These are phyloP conservation scores for Penicillium sp. DNA, from an alignment of 2,329 filamentous ascomycete genomes.

Conservation along the genomic window DNA sequence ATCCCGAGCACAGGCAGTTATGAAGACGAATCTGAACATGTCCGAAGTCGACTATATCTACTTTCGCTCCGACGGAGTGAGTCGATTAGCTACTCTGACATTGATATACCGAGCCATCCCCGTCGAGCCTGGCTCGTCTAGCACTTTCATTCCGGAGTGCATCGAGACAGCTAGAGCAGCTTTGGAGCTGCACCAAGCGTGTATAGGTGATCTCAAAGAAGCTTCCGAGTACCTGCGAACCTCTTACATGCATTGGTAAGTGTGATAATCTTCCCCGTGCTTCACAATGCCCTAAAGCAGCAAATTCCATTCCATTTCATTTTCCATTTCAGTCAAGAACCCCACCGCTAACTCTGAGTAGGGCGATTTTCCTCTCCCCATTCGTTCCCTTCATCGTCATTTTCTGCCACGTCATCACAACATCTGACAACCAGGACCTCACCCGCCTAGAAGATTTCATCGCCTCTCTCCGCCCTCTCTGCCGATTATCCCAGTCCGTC, in stretches of 20 bases:
- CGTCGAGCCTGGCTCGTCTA: constrained; percentile 21
- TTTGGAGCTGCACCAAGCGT: constrained; percentile 36
- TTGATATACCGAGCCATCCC: constrained; percentile 46
- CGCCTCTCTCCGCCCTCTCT: constrained; percentile 55
- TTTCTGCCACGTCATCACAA: constrained; percentile 55
- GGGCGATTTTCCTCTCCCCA: constrained; percentile 46
- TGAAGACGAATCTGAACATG: constrained; percentile 12
- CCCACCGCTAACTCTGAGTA: constrained; percentile 11
- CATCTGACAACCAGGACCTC: constrained; percentile 56
- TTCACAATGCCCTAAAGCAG: background rate
- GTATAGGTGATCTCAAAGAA: constrained; percentile 29
- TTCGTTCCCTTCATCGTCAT: constrained; percentile 54
- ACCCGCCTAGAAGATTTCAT: constrained; percentile 59
- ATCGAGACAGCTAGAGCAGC: constrained; percentile 40
- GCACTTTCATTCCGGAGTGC: constrained; percentile 40
- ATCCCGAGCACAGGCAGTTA: constrained; percentile 10
- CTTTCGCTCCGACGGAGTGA: constrained; percentile 38
- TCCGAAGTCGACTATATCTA: constrained; percentile 31
- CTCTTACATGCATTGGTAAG: constrained; percentile 41
- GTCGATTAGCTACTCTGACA: constrained; percentile 39
- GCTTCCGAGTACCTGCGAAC: constrained; percentile 29
- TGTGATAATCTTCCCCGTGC: background rate
- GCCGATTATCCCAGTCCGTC: constrained; percentile 58
- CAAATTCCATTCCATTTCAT: background rate
- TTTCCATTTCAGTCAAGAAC: background rate